Base-by-base conservation (phyloP, 495 filamentous ascomycete species). In the Tetracladium setigerum region DNA sequence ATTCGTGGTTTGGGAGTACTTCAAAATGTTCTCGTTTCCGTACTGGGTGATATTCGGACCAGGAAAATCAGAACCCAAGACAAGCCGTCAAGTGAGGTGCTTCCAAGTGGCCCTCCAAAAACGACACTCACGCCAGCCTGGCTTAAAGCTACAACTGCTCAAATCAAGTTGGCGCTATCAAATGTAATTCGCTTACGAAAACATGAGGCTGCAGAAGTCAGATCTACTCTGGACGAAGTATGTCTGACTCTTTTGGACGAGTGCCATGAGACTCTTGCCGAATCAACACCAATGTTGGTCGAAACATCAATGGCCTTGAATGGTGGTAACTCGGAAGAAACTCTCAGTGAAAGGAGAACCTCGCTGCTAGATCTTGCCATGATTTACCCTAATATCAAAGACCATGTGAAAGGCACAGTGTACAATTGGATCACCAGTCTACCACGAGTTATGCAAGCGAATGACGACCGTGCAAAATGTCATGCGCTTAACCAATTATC, bases 101-200 rank as follows among this genome's bases (percentile, higher is more conserved):
- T 27, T 16, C 50, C 50, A 64, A 67, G 37, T 16, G 30, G 37
- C 1, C 19, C 32, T 18, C 22, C 36, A n/a, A 14, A 47, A 34
- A 49, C 47, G 17, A 53, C 60, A 9, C 61, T 78, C 13, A 75
- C 66, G 24, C 65, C 69, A 4, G 73, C 87, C 9, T 97, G 91
- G 92, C 62, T 92, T 13, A 83, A 79, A 46, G 87, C 87, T 13
- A 96, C 91, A 5, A 68, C 81, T 2, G 72, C 74, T 4, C 89
- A 97, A 61, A 77, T 96, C 41, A 94, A 90, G 57, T 72, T 95
- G 44, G 92, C 91, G 6, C 62, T 97, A 10, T 79, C 82, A 30
- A 87, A 83, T 46, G 71, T 95, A 14, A 64, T 95, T 16, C 84
- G 83, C 46, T 60, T 95, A 24, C 82, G 87, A n/a, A 78, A 74